phyloP scores from a whole-genome alignment of 139 green algal genomes.

The Chara braunii region DNA sequence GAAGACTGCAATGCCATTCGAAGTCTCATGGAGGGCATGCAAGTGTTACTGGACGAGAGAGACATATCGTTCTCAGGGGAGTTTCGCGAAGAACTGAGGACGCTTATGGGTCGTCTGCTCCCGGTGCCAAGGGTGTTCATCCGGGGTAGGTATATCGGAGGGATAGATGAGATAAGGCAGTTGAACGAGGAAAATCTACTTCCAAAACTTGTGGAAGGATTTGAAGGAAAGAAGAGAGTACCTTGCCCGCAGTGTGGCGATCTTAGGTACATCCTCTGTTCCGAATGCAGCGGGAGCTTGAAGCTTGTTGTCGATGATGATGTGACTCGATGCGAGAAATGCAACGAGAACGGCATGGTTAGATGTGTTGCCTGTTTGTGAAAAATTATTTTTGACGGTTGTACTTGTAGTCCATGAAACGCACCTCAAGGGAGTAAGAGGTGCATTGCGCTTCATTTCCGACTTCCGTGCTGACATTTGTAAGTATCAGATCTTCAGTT shows the following conservation, averaged over 20 bases:
- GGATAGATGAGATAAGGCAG: neutral
- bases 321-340: constrained; percentile 12
- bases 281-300: constrained; percentile 16
- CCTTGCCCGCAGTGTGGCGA: constrained; percentile 24
- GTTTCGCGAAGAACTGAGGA: constrained; percentile 24
- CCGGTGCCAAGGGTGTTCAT: constrained; percentile 32
- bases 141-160: constrained; percentile 16
- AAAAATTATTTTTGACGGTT: too few relatives aligned
- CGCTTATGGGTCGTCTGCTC: constrained; percentile 15
- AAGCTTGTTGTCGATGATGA: constrained; percentile 16
- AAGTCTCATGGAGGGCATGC: constrained; percentile 19
- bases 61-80: constrained; percentile 25
- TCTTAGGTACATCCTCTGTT: constrained; percentile 17
- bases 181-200: constrained; percentile 15
- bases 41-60: constrained; percentile 19
- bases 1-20: constrained; percentile 32
- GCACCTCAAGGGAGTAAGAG: too few relatives aligned
- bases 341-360: constrained; percentile 32
- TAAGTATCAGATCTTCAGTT: too few relatives aligned
- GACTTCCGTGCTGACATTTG: too few relatives aligned
- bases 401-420: too few relatives aligned
- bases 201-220: neutral
- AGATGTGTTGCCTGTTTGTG: too few relatives aligned
- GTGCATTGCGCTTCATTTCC: too few relatives aligned
- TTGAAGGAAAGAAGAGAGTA: neutral